Base-by-base conservation (phyloP, 2,329 filamentous ascomycete genomes). In the Pseudogymnoascus sp. region DNA sequence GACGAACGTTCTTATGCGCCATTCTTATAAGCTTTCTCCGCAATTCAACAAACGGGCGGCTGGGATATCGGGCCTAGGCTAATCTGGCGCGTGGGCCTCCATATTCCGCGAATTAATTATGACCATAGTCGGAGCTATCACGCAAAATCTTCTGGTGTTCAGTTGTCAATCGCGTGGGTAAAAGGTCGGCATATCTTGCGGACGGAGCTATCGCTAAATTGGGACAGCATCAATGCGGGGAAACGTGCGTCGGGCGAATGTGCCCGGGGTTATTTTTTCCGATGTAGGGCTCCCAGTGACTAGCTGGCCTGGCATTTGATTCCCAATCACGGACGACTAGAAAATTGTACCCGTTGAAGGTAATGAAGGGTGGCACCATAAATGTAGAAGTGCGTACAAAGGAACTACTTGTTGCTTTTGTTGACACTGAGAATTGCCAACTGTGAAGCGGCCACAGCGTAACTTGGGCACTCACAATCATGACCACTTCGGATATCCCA, bases 11-110 rank as follows among this genome's bases (percentile, higher is more conserved):
- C 43, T 12, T 12, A 30, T 28, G 7, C 8, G n/a, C 18, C 43
- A 16, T 50, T 50, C 43, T 50, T 50, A 50, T 50, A 50, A 50
- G n/a, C 43, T 14, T 50, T 50, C 43, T 25, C 43, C 43, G 43
- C 43, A 50, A 30, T 50, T 50, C 25, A 25, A 30, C 14, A 9
- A 30, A 50, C 25, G 9, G 14, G 18, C 14, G n/a, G 43, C 14
- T 50, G 14, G 43, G 25, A 11, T 50, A 8, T 30, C 14, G 43
- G 25, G 25, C 9, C 7, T 11, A 50, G 25, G 43, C 25, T 50
- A 50, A 50, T 50, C 43, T 50, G 43, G 25, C 43, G 43, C 43
- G 43, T 50, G 43, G 43, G 14, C 22, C 43, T 18, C 43, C 25
- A 50, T 50, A 16, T 16, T 50, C 43, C 43, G 25, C 25, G 25